Evolutionary conservation across 495 filamentous ascomycete genomes (phyloP).

Genomic region (Podospora pseudoanserina): DNA sequence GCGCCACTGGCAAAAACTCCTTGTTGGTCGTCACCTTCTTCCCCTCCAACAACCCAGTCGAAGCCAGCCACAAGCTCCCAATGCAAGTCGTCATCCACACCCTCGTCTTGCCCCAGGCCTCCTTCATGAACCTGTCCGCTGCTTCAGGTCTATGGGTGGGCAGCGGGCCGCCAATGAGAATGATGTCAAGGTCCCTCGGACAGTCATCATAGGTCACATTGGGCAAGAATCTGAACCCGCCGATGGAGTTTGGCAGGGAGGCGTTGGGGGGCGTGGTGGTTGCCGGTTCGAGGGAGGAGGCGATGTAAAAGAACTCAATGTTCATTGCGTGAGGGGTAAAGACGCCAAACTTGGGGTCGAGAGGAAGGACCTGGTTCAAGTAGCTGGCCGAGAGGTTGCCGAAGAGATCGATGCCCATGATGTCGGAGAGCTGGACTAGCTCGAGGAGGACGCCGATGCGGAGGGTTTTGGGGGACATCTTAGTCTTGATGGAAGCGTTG

Average conservation of each 20-base stretch:
- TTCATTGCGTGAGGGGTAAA: conserved; percentile 14
- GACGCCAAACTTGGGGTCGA: conserved; percentile 4
- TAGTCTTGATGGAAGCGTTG: neutral
- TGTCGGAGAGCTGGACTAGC: conserved; percentile 24
- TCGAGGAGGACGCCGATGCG: conserved; percentile 29
- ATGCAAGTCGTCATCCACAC: conserved; percentile 29
- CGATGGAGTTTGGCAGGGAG: neutral
- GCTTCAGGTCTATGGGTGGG: conserved; percentile 17
- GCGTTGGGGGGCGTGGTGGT: conserved; percentile 9
- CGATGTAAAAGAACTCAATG: conserved; percentile 27
- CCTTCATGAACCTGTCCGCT: conserved; percentile 24
- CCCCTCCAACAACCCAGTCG: conserved; percentile 21
- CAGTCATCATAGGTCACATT: conserved; percentile 26
- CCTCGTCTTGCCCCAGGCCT: conserved; percentile 24
- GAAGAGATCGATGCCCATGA: conserved; percentile 27
- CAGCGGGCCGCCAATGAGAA: conserved; percentile 26
- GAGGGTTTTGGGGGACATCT: conserved; percentile 13
- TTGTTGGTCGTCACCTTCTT: conserved; percentile 21
- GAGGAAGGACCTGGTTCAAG: conserved; percentile 8
- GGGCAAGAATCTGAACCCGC: conserved; percentile 16
- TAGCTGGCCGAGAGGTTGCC: conserved; percentile 23
- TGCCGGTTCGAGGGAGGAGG: conserved; percentile 22
- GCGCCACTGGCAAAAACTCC: conserved; percentile 14
- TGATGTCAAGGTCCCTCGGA: conserved; percentile 25
- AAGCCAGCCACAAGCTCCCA: conserved; percentile 25